Percentiles rank a stretch among this genome's conserved stretches.
phyloP scores from a whole-genome alignment of 2,329 filamentous ascomycete genomes.

The Penicillium digitatum region DNA sequence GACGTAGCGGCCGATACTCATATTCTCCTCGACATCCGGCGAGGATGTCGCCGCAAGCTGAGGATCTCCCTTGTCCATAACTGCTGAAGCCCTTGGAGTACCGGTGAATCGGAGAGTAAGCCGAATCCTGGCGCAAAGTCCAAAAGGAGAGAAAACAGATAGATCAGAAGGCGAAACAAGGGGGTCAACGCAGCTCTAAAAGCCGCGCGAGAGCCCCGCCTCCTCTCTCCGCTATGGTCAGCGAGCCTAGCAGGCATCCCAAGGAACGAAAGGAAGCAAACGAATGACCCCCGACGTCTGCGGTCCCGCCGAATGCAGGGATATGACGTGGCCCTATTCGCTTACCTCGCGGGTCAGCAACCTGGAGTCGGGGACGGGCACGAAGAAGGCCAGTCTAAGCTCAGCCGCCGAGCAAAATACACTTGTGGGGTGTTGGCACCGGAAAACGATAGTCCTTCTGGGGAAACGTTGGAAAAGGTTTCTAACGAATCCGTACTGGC shows the following conservation, averaged over 20 bases:
- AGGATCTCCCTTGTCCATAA: conserved; percentile 13
- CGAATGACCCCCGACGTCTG: background rate
- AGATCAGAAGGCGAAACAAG: background rate
- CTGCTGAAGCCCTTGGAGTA: background rate
- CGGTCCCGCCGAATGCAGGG: background rate
- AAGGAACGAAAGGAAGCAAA: background rate
- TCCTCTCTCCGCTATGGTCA: background rate
- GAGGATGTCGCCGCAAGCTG: conserved; percentile 5
- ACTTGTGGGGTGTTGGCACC: background rate
- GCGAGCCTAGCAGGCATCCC: background rate
- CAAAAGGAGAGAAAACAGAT: background rate
- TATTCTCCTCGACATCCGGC: conserved; percentile 23
- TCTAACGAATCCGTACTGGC: background rate
- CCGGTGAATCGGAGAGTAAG: background rate
- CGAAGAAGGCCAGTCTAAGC: conserved; percentile 10
- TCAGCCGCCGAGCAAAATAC: conserved; percentile 9
- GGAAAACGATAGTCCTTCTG: background rate
- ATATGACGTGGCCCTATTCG: conserved; percentile 4
- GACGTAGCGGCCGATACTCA: conserved; percentile 46
- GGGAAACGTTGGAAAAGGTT: background rate
- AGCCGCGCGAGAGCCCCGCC: background rate
- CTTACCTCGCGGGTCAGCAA: background rate
- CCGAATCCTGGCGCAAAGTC: background rate
- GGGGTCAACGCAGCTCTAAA: background rate
- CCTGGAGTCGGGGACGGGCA: background rate